Conservation (phyloP, 202 grass and related monocot genomes). For the Panicum hallii region DNA sequence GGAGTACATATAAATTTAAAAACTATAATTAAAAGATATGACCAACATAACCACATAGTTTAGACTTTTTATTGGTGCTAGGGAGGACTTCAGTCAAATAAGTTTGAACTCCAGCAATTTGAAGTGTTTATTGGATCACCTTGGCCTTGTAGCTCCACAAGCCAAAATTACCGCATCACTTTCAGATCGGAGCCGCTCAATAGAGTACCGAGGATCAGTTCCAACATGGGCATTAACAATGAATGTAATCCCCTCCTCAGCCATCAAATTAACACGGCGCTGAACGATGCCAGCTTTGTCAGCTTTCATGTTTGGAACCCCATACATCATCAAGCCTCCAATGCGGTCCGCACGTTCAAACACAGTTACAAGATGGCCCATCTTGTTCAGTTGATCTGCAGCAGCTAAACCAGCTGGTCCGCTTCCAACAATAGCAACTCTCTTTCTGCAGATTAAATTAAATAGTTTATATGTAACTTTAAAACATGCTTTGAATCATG, state of each 20-base stretch:
- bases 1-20: neutral
- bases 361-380: conserved; percentile 75
- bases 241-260: conserved; percentile 65
- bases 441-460: conserved; percentile 62
- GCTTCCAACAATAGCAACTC: conserved; percentile 84
- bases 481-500: conserved; percentile 16
- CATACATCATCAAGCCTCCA: conserved; percentile 93
- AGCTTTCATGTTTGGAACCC: conserved; percentile 93
- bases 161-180: conserved; percentile 74
- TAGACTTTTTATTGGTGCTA: conserved; percentile 13
- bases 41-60: neutral
- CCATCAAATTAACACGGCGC: conserved; percentile 78
- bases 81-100: neutral
- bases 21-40: neutral
- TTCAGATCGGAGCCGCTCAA: conserved; percentile 54
- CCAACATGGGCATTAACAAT: conserved; percentile 77
- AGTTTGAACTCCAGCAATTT: conserved; percentile 18
- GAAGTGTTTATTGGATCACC: conserved; percentile 41
- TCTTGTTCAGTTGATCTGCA: conserved; percentile 88
- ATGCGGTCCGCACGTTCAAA: conserved; percentile 81
- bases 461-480: conserved; percentile 14
- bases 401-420: conserved; percentile 81
- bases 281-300: conserved; percentile 69
- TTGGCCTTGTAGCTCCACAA: conserved; percentile 77
- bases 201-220: conserved; percentile 60